A percentile compares a stretch with the other conserved stretches of the same genome.
phyloP scores from a whole-genome alignment of 345 rosid genomes.

The Erodium maritimum region DNA sequence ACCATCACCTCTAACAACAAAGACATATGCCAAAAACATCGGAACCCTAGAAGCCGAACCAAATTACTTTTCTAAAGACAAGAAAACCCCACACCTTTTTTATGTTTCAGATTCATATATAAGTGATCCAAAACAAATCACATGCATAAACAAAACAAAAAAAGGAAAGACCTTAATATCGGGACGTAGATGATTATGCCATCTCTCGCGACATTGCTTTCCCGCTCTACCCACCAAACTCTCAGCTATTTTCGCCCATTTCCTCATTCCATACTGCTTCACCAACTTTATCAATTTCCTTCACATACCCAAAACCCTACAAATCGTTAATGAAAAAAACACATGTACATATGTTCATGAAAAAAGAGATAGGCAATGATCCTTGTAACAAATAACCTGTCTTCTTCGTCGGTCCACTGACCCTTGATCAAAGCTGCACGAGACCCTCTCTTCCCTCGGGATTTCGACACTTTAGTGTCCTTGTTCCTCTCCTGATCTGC shows the following conservation, averaged over 20 bases:
- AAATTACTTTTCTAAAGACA: too few relatives aligned
- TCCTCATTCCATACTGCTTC: slow-evolving; percentile 66
- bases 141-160: background rate
- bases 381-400: too few relatives aligned
- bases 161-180: slow-evolving; percentile 56
- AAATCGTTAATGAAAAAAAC: background rate
- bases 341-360: background rate
- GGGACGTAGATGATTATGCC: slow-evolving; percentile 97
- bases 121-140: background rate
- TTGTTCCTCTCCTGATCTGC: slow-evolving; percentile 16
- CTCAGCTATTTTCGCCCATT: slow-evolving; percentile 89
- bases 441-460: slow-evolving; percentile 22
- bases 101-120: background rate
- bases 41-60: too few relatives aligned
- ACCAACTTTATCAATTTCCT: slow-evolving; percentile 74
- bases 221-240: slow-evolving; percentile 75
- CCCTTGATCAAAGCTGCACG: slow-evolving; percentile 63
- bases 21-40: too few relatives aligned
- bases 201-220: slow-evolving; percentile 93
- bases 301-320: background rate
- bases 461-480: slow-evolving; percentile 11
- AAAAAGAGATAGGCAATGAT: background rate
- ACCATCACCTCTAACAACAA: too few relatives aligned
- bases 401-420: slow-evolving; percentile 94
- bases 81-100: too few relatives aligned